phyloP scores from a whole-genome alignment of 2,329 filamentous ascomycete species.

The Trichoderma brevicompactum region DNA sequence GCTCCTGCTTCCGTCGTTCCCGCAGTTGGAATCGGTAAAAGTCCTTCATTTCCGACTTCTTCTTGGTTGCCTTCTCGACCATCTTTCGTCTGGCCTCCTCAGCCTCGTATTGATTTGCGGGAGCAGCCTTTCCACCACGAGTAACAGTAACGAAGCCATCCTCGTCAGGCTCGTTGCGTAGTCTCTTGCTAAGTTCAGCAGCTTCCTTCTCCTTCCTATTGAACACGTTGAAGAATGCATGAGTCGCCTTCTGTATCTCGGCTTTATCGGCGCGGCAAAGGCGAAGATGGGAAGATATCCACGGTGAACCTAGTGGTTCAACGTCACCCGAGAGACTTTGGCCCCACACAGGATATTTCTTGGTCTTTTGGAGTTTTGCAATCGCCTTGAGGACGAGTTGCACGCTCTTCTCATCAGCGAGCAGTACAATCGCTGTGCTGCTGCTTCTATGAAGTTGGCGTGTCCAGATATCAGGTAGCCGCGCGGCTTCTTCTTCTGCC shows the following conservation, averaged over 20 bases:
- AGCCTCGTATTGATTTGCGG: slow-evolving; percentile 73
- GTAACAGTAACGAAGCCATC: slow-evolving; percentile 95
- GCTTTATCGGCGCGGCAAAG: slow-evolving; percentile 71
- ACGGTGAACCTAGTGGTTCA: slow-evolving; percentile 60
- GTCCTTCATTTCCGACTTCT: slow-evolving; percentile 66
- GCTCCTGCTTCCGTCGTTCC: slow-evolving; percentile 76
- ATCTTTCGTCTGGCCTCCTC: slow-evolving; percentile 63
- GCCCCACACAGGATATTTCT: slow-evolving; percentile 70
- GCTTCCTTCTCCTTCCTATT: slow-evolving; percentile 70
- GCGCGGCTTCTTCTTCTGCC: slow-evolving; percentile 59
- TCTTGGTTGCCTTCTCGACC: slow-evolving; percentile 66
- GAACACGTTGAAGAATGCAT: slow-evolving; percentile 86
- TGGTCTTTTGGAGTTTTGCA: slow-evolving; percentile 63
- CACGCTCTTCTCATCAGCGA: slow-evolving; percentile 82
- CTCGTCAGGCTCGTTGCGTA: slow-evolving; percentile 82
- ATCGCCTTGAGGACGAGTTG: slow-evolving; percentile 77
- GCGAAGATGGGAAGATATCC: slow-evolving; percentile 68
- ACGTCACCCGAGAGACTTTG: slow-evolving; percentile 60
- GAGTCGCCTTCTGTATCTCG: slow-evolving; percentile 72
- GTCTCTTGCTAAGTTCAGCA: slow-evolving; percentile 62
- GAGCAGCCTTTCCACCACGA: slow-evolving; percentile 73
- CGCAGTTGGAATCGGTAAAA: slow-evolving; percentile 86
- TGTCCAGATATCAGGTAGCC: slow-evolving; percentile 75
- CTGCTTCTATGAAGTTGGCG: slow-evolving; percentile 72
- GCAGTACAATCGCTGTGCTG: slow-evolving; percentile 76